phyloP scores from a whole-genome alignment of 345 rosid genomes.

The Geranium brycei region DNA sequence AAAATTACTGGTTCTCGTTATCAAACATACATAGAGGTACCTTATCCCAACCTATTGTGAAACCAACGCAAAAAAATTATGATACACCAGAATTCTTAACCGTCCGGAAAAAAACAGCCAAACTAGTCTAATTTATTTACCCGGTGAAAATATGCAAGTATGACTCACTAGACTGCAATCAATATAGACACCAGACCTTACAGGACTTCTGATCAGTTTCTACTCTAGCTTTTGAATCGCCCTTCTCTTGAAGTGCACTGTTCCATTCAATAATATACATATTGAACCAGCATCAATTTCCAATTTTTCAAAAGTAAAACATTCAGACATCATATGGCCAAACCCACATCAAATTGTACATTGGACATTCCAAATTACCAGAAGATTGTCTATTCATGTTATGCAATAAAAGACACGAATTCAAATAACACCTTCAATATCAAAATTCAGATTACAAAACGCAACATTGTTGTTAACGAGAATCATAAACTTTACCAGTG shows the following conservation, averaged over 20 bases:
- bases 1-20: too few species aligned
- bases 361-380: background rate
- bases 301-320: background rate
- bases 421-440: background rate
- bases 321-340: background rate
- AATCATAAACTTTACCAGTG: constrained; percentile 50
- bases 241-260: too few species aligned
- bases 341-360: background rate
- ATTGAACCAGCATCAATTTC: background rate
- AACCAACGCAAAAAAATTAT: too few species aligned
- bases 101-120: background rate
- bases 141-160: background rate
- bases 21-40: too few species aligned
- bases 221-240: background rate
- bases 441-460: background rate
- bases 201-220: background rate
- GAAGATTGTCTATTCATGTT: background rate
- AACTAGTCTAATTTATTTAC: background rate
- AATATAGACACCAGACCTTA: too few species aligned
- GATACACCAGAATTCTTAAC: background rate
- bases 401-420: background rate
- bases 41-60: too few species aligned
- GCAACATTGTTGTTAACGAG: background rate
- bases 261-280: background rate
- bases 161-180: background rate